Conservation (phyloP, 495 filamentous ascomycete genomes). For the Cercophora sp. region DNA sequence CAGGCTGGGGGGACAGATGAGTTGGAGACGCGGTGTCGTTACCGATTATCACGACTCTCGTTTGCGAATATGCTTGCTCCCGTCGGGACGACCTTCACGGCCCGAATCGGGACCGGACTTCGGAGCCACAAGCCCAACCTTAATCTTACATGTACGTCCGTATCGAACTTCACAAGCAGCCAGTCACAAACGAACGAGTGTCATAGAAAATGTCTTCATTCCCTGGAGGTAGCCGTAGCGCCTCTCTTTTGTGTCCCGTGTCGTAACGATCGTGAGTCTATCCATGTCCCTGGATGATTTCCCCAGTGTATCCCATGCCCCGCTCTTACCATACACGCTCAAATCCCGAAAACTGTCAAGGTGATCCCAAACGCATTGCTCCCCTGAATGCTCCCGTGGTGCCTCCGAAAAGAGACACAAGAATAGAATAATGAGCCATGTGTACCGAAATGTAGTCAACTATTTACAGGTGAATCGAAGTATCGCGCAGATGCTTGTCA, state of each 20-base stretch:
- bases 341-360: constrained; percentile 1
- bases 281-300: constrained; percentile 10
- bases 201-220: neutral
- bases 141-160: no score
- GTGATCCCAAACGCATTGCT: constrained; percentile 10
- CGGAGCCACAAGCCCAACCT: no score
- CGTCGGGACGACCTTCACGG: no score
- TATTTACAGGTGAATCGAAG: constrained; percentile 16
- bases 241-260: constrained; percentile 10
- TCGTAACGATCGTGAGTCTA: constrained; percentile 22
- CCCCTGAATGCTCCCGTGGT: neutral
- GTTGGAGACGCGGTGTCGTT: no score
- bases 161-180: no score
- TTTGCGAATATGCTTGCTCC: no score
- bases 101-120: no score
- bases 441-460: constrained; percentile 9
- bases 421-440: constrained; percentile 7
- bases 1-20: no score
- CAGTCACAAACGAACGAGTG: no score
- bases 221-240: neutral
- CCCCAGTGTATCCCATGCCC: neutral
- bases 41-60: no score
- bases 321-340: neutral
- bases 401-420: neutral
- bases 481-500: constrained; percentile 9